Conservation (phyloP, 1,284 basidiomycete genomes). For the Xerocomus nothofagi region DNA sequence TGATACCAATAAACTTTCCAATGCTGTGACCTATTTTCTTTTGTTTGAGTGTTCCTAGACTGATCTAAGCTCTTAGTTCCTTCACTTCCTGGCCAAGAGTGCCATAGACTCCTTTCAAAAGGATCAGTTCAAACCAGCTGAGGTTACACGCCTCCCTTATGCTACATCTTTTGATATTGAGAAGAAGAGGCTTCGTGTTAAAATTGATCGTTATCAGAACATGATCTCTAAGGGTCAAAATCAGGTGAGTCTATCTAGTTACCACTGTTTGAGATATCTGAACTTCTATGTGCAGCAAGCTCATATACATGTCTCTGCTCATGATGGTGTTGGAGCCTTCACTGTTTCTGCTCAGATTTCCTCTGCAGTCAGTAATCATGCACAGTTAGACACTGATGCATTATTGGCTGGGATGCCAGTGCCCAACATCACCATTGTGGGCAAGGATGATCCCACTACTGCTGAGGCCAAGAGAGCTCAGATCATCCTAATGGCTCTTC, state of each 20-base stretch:
- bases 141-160: slow-evolving; percentile 43
- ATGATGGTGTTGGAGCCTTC: slow-evolving; percentile 17
- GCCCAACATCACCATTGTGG: slow-evolving; percentile 43
- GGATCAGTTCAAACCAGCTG: slow-evolving; percentile 45
- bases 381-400: slow-evolving; percentile 17
- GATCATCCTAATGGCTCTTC: slow-evolving; percentile 49
- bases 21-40: slow-evolving; percentile 32
- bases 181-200: slow-evolving; percentile 29
- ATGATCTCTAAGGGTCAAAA: slow-evolving; percentile 38
- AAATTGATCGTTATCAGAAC: slow-evolving; percentile 43
- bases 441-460: slow-evolving; percentile 50
- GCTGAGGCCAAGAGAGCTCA: slow-evolving; percentile 49
- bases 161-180: slow-evolving; percentile 24
- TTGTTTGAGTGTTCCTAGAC: neutral
- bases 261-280: neutral
- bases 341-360: slow-evolving; percentile 18
- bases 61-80: slow-evolving; percentile 22
- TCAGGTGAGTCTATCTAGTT: slow-evolving; percentile 27
- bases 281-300: slow-evolving; percentile 14
- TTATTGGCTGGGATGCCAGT: slow-evolving; percentile 32
- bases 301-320: slow-evolving; percentile 17
- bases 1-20: slow-evolving; percentile 40
- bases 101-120: slow-evolving; percentile 48
- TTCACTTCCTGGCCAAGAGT: slow-evolving; percentile 50
- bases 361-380: neutral